Conservation (phyloP, 768 basidiomycete species). For the Infundibulicybe gibba region DNA sequence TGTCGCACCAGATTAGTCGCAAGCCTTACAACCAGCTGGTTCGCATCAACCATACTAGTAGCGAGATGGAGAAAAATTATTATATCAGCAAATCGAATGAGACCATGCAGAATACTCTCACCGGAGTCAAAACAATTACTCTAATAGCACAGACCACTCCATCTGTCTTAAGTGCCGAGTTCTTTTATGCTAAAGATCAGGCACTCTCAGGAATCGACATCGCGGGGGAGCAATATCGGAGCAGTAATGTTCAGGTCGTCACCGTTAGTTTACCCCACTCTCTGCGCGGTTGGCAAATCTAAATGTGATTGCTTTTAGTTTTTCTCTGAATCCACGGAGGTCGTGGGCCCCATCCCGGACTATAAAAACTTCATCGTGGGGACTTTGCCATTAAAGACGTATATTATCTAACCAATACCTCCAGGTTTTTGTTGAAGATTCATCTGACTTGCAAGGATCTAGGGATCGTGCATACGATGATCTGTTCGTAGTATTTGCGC, state of each 20-base stretch:
- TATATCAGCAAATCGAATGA: conserved; percentile 3
- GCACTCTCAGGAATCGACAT: conserved; percentile 1
- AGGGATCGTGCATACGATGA: conserved; percentile 7
- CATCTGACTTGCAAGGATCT: background rate
- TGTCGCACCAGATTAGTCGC: conserved; percentile 9
- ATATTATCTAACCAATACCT: too few species aligned
- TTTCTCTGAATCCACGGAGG: too few species aligned
- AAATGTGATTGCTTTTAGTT: too few species aligned
- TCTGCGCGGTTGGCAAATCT: too few species aligned
- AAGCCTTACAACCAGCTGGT: conserved; percentile 11
- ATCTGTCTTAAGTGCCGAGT: conserved; percentile 3
- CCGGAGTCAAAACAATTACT: background rate
- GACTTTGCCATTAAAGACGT: too few species aligned
- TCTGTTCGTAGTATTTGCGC: conserved; percentile 7
- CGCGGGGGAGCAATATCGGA: conserved; percentile 6
- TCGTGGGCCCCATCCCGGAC: too few species aligned
- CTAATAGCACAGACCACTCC: conserved; percentile 1
- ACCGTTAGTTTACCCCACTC: conserved; percentile 8
- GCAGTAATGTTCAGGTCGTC: conserved; percentile 8
- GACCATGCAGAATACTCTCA: conserved; percentile 5
- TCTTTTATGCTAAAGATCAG: conserved; percentile 5
- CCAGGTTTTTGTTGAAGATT: conserved; percentile 9
- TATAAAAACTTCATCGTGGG: too few species aligned
- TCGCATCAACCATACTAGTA: conserved; percentile 1
- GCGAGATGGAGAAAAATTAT: background rate